Base-by-base conservation (phyloP, 2,329 filamentous ascomycete species). In the Blumeria hordei region DNA sequence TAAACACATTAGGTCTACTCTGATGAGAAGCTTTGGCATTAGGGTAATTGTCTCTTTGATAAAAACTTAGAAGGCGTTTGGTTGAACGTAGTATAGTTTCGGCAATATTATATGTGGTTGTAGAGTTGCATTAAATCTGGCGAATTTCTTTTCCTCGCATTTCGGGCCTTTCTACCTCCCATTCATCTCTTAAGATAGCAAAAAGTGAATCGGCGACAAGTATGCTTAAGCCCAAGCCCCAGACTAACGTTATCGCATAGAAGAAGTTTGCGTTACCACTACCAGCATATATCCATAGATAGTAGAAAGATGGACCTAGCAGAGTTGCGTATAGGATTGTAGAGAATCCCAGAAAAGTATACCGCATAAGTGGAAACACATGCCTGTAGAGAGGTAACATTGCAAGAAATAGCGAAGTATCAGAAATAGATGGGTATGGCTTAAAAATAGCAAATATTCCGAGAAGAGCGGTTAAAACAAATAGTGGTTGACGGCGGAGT, bases 201-300 rank as follows among this genome's bases (percentile, higher is more conserved):
- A 93, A 96, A 1, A 94, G 73, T 54, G 87, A 74, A 66, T 98
- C 92, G 10, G 85, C 87, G 6, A 96, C 77, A 34, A 98, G 71
- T 58, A 98, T 74, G 39, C 88, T 88, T 61, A 94, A 74, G 0
- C 87, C 92, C 28, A 98, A 68, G 65, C 87, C 94, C 92, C 92
- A 98, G 0, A 98, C 92, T n/a, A 98, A 71, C 0, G 92, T 98
- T 63, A 98, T 96, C 60, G 92, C 92, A 66, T 98, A 98, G 70
- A 98, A 98, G 71, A 98, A 98, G 67, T 98, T 98, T 57, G 92
- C 92, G 64, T 98, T 98, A 33, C 92, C 92, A 56, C 88, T 94
- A 53, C 92, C 92, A 2, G 92, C 92, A 65, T 96, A 98, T 56
- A 98, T 90, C 92, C 92, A 98, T 5, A 98, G 72, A 65, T 98